A percentile compares a stretch with the other conserved stretches of the same genome.
These are phyloP conservation scores for Zymoseptoria pseudotritici DNA, from an alignment of 2,329 filamentous ascomycete species.

Conservation along the genomic window DNA sequence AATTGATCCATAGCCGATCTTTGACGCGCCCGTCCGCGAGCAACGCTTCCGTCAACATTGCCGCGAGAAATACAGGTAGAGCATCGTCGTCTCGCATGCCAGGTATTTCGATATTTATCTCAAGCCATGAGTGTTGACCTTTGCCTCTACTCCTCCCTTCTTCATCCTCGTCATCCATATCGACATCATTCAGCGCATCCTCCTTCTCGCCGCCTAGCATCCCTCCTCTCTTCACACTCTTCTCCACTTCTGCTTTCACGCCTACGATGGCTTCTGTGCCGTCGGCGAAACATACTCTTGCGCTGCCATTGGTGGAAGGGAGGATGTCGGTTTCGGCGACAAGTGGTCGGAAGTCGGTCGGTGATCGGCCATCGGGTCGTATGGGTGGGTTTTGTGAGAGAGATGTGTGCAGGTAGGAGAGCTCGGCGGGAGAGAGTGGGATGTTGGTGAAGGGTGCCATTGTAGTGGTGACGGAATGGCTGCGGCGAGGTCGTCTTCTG, in stretches of 20 bases:
- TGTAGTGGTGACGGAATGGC: neutral
- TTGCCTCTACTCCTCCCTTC: conserved; percentile 23
- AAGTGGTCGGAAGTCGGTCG: conserved; percentile 83
- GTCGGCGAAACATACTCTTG: conserved; percentile 87
- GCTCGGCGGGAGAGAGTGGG: conserved; percentile 87
- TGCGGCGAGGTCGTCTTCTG: neutral
- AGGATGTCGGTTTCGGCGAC: conserved; percentile 86
- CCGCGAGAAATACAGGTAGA: conserved; percentile 74
- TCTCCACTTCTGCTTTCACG: conserved; percentile 89
- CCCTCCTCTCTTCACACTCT: conserved; percentile 42
- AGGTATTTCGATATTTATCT: conserved; percentile 85
- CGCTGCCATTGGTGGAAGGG: conserved; percentile 83
- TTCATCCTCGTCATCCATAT: conserved; percentile 32
- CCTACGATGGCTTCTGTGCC: conserved; percentile 94
- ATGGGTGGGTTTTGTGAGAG: conserved; percentile 76
- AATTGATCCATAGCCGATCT: conserved; percentile 76
- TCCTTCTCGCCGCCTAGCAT: neutral
- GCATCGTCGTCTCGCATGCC: conserved; percentile 87
- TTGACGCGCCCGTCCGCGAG: conserved; percentile 60
- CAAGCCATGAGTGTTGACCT: conserved; percentile 67
- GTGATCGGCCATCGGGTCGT: conserved; percentile 74
- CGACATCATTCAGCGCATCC: conserved; percentile 27
- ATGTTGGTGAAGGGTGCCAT: conserved; percentile 57
- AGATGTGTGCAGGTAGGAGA: conserved; percentile 87
- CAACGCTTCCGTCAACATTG: conserved; percentile 83